Conservation (phyloP, 2,329 filamentous ascomycete species). For the Ceratocystis harringtonii region DNA sequence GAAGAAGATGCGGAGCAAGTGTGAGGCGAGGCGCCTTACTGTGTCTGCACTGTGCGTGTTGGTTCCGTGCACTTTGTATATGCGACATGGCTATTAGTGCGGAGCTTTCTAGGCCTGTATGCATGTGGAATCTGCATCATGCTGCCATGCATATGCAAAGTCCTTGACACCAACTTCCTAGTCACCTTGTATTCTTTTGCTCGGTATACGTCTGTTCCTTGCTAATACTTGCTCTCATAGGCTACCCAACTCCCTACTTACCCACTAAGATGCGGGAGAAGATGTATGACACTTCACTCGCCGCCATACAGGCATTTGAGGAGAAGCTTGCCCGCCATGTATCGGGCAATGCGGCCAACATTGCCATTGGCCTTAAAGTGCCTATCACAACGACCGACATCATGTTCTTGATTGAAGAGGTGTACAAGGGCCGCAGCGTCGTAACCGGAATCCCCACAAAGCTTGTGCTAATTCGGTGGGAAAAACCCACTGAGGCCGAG, state of each 20-base stretch:
- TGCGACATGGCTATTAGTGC: not conserved
- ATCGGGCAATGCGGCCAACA: slow-evolving; percentile 22
- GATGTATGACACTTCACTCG: slow-evolving; percentile 75
- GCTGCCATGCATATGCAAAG: not conserved
- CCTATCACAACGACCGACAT: slow-evolving; percentile 68
- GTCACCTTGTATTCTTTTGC: not conserved
- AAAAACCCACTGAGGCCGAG: slow-evolving; percentile 39
- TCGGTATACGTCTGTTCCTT: not conserved
- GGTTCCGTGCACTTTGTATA: not conserved
- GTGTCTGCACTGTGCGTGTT: not conserved
- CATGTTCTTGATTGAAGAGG: slow-evolving; percentile 77
- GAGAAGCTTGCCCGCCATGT: slow-evolving; percentile 50
- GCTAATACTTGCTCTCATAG: slow-evolving; percentile 26
- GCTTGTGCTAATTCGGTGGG: slow-evolving; percentile 69
- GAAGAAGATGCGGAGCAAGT: not conserved
- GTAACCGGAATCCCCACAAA: slow-evolving; percentile 70
- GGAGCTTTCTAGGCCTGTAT: not conserved
- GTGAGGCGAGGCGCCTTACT: too few species aligned
- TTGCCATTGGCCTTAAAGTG: slow-evolving; percentile 58
- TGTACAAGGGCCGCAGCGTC: slow-evolving; percentile 69
- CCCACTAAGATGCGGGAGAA: slow-evolving; percentile 73
- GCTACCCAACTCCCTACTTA: slow-evolving; percentile 75
- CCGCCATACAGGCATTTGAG: slow-evolving; percentile 59
- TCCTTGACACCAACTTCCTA: not conserved
- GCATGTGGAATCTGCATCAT: not conserved